Evolutionary conservation across 805 yeast species (phyloP), one percentile per base, ranked within the genome.

Genomic region (Torulaspora indica): DNA sequence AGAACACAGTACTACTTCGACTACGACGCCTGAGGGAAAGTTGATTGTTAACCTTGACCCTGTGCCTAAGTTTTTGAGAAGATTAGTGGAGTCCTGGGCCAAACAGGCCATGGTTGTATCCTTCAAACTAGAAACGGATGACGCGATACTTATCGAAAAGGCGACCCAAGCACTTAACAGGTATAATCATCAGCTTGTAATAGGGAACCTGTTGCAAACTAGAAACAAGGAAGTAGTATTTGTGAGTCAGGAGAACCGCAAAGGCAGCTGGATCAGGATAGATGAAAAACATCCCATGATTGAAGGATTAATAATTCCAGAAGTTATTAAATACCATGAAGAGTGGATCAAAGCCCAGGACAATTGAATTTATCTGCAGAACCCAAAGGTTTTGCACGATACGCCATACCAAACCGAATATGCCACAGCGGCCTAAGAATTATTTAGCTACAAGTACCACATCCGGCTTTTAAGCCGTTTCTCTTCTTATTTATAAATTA

Each of bases 21-120:
- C 48, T 8, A 58, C 62, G 1, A 58, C 66, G 1, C 48, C 56
- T 2, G 71, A 70, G 6, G 95, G 95, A 3, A 87, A 85, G 58
- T 70, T 93, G 35, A 77, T 83, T 7, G 86, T 93, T 8, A 85
- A 89, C 54, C 69, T 93, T 52, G 97, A 91, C 61, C 98, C 96
- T 4, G 98, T 93, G 3, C 98, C 98, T 14, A 93, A 93, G 60
- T 91, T 93, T 56, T 74, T 93, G 56, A 78, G 87, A 51, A 73
- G 96, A 45, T 70, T 93, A 48, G 97, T 90, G 1, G 95, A 87
- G 52, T 76, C 81, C 8, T 93, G 98, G 98, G 96, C 96, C 0
- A 95, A 95, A 2, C 78, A 81, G 9, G 95, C 97, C 1, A 85
- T 89, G 95, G 87, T 93, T 45, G 85, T 91, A 1, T 85, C 95